Evolutionary conservation across 805 yeast genomes (phyloP), one percentile per base, ranked within the genome.

Genomic region (Brettanomyces bruxellensis): DNA sequence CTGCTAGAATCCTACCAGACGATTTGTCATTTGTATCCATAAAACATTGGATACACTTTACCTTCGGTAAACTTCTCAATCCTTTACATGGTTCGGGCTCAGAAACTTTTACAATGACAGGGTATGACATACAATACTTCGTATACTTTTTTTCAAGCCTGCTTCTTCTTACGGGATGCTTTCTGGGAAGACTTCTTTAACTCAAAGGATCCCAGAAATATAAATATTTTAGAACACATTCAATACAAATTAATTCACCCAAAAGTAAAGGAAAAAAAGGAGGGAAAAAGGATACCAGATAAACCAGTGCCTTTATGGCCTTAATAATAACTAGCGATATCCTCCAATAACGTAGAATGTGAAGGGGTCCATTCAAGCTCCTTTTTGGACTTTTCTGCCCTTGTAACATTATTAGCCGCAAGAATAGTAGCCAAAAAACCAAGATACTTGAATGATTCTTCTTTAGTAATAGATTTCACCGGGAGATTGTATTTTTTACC

Each of bases 81-180:
- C 45, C 45, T 12, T 34, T 43, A 14, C 7, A 18, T 6, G 14
- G 22, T 12, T 12, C 18, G 8, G 32, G 40, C 12, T 9, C 40
- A 11, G 41, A 43, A 4, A 30, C 41, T 9, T 38, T 34, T 12
- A 14, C 37, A 8, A 14, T 43, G 6, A 43, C 37, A 8, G 28
- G 38, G 37, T 13, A 24, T 8, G 46, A 43, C 14, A 13, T 43
- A 12, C 41, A 43, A 23, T 14, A 14, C 41, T 43, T 43, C n/a
- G 14, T 42, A 5, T 34, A 9, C n/a, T 23, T 35, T 6, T 34
- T 42, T 1, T 42, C 45, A 38, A 24, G 28, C 7, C 5, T 42
- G n/a, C 12, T 42, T 30, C 34, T 42, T 12, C 34, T 32, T 13
- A 12, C 25, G 12, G 45, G 45, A 6, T 42, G 45, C 25, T 13